Conservation (phyloP, 192 early-diverging fungal genomes). For the Entophlyctis helioformis region DNA sequence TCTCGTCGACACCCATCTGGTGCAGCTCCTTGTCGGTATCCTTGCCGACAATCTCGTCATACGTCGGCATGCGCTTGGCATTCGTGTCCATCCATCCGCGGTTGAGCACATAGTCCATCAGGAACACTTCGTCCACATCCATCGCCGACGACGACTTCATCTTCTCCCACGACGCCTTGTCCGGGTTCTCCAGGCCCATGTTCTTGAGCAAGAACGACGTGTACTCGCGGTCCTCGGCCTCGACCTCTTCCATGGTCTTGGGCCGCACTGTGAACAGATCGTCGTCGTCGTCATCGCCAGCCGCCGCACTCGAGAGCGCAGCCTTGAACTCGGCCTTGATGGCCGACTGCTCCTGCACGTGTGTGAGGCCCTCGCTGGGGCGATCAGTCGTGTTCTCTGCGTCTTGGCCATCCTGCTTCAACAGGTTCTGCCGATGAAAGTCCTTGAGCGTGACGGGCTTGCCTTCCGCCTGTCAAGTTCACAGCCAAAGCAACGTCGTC, state of each 20-base stretch:
- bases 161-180: conserved; percentile 39
- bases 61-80: conserved; percentile 42
- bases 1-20: too few relatives aligned
- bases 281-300: too few relatives aligned
- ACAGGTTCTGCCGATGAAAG: conserved; percentile 68
- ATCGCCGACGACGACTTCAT: conserved; percentile 28
- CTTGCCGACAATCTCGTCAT: conserved; percentile 55
- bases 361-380: conserved; percentile 31
- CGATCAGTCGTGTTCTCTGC: conserved; percentile 16
- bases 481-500: too few relatives aligned
- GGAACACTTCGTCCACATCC: conserved; percentile 50
- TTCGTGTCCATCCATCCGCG: conserved; percentile 88
- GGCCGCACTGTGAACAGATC: conserved; percentile 61
- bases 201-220: conserved; percentile 74
- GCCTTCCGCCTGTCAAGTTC: too few relatives aligned
- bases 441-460: conserved; percentile 76
- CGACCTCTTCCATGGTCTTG: conserved; percentile 65
- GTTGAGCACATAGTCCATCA: conserved; percentile 81
- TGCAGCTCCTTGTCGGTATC: too few relatives aligned
- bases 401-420: conserved; percentile 28
- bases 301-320: conserved; percentile 4
- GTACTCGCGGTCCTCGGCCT: conserved; percentile 81
- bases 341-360: conserved; percentile 74
- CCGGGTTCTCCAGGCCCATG: conserved; percentile 43
- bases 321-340: conserved; percentile 60